Base-by-base conservation (phyloP, 306 rosid genomes). In the Cicer arietinum region DNA sequence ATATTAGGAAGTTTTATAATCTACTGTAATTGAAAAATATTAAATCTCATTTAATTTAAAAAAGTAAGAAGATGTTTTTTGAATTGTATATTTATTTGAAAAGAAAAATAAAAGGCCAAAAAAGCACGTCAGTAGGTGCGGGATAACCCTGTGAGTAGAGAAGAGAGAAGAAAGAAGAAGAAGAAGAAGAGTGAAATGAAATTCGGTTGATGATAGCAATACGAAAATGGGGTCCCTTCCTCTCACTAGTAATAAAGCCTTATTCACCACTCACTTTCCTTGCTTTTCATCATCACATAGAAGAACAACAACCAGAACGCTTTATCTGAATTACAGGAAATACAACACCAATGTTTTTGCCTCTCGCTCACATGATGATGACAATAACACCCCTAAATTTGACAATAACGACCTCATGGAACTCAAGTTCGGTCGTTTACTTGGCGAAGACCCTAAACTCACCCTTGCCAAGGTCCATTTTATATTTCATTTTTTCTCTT, bases 391-490 rank as follows among this genome's bases (percentile, higher is more conserved):
- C 47, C 82, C 82, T 67, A 82, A 90, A 79, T 78, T 92, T 69
- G 88, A 95, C 67, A 81, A 74, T 18, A 6, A 85, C 69, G 98
- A 95, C 90, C 90, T 78, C 41, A 89, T 89, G 96, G 99, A 95
- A 76, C 90, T 92, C 86, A 88, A 90, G 81, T 90, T 95, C 67
- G 99, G 97, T n/a, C 90, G 90, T 71, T 76, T 92, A 82, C 81
- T 95, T 22, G 98, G 97, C 1, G 98, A 92, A 75, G 99, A 95
- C 86, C 99, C 99, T 5, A 88, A 92, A 58, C 91, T 95, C 69
- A 92, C 99, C 63, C 83, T 90, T 65, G 96, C 98, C 56, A 92
- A 92, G 96, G 99, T 94, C 64, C 54, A 48, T 5, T 4, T 16
- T 37, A 7, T 60, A 7, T 35, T 22, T 57, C 40, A 69, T 43